phyloP scores from a whole-genome alignment of 2,329 filamentous ascomycete genomes.

The Epichloe hybrida region DNA sequence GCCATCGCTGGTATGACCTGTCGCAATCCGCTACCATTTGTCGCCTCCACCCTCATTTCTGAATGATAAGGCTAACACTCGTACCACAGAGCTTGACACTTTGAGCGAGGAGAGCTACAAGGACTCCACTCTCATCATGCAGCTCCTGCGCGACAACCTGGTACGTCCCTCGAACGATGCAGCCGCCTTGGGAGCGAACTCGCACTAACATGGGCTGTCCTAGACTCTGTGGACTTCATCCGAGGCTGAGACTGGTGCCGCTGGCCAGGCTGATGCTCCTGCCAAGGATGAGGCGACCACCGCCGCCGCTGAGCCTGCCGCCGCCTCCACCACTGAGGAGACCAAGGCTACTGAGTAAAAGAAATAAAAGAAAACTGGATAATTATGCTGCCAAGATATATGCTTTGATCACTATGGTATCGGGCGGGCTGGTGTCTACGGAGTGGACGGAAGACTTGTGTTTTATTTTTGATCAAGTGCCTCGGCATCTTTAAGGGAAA shows the following conservation, averaged over 20 bases:
- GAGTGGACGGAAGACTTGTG: slow-evolving; percentile 48
- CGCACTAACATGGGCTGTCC: background rate
- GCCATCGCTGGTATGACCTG: slow-evolving; percentile 61
- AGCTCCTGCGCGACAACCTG: slow-evolving; percentile 92
- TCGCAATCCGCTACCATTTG: background rate
- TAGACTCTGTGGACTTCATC: slow-evolving; percentile 99
- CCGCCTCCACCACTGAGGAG: slow-evolving; percentile 47
- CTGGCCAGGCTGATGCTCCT: slow-evolving; percentile 35
- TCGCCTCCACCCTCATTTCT: background rate
- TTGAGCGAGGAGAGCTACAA: slow-evolving; percentile 98
- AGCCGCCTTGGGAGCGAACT: background rate
- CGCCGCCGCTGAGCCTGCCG: slow-evolving; percentile 43
- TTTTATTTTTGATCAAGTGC: slow-evolving; percentile 39
- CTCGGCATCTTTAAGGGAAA: slow-evolving; percentile 35
- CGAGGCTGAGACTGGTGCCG: slow-evolving; percentile 68
- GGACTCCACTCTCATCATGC: slow-evolving; percentile 97
- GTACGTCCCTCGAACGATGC: slow-evolving; percentile 36
- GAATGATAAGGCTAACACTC: background rate
- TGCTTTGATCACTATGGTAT: slow-evolving; percentile 21
- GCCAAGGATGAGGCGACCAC: slow-evolving; percentile 31
- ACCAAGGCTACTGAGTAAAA: slow-evolving; percentile 53
- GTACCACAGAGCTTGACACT: slow-evolving; percentile 71
- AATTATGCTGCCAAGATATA: slow-evolving; percentile 15
- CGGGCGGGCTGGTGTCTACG: slow-evolving; percentile 48
- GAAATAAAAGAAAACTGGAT: slow-evolving; percentile 5